A percentile compares a stretch with the other conserved stretches of the same genome.
phyloP scores from a whole-genome alignment of 2,329 filamentous ascomycete genomes.

The Blastomyces parvus region DNA sequence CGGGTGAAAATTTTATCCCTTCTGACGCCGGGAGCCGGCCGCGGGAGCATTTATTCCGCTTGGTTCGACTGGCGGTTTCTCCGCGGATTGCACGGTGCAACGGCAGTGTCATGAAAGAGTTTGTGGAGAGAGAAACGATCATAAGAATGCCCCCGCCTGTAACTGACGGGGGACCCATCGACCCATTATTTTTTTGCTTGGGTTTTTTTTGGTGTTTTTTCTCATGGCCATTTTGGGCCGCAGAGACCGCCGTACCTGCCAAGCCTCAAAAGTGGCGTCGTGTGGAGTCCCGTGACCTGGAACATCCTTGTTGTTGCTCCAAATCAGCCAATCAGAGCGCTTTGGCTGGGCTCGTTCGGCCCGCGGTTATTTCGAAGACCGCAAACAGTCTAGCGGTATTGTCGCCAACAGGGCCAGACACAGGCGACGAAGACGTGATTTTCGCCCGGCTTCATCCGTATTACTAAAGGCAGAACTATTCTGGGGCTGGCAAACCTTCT shows the following conservation, averaged over 20 bases:
- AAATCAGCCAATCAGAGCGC: slow-evolving; percentile 24
- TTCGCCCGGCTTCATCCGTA: background rate
- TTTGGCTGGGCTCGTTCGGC: slow-evolving; percentile 22
- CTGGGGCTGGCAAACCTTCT: too few relatives aligned
- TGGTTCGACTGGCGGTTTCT: background rate
- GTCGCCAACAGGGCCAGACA: slow-evolving; percentile 5
- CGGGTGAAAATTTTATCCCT: background rate
- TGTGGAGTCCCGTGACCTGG: background rate
- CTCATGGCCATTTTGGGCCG: background rate
- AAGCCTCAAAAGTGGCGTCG: background rate
- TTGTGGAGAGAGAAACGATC: background rate
- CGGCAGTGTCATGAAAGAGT: background rate
- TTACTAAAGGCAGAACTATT: too few relatives aligned
- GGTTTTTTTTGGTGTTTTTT: background rate
- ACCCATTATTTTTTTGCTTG: background rate
- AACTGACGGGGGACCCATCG: background rate
- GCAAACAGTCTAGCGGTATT: slow-evolving; percentile 16
- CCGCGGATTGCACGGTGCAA: slow-evolving; percentile 5
- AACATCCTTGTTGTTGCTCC: background rate
- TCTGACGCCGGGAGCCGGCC: background rate
- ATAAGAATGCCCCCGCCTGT: background rate
- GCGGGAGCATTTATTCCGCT: background rate
- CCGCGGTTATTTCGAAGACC: slow-evolving; percentile 27
- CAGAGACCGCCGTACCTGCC: background rate
- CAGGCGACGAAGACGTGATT: background rate